phyloP scores from a whole-genome alignment of 306 rosid species.

The Casuarina glauca region DNA sequence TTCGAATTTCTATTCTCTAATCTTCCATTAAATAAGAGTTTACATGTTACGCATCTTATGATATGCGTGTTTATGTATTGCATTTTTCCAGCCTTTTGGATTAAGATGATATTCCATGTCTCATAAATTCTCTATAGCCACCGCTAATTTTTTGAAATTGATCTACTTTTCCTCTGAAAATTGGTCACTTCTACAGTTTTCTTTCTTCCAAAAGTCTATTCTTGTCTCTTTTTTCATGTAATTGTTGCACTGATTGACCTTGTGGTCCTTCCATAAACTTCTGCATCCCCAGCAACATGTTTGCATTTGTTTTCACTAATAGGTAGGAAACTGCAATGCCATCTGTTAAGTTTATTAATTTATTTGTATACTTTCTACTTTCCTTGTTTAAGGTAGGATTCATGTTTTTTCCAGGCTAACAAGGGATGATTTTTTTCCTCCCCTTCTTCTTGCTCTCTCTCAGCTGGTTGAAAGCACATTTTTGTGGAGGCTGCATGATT shows the following conservation, averaged over 20 bases:
- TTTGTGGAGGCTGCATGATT: conserved; percentile 77
- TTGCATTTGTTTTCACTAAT: not conserved
- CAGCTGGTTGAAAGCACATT: conserved; percentile 85
- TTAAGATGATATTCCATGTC: not conserved
- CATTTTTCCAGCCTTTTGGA: not conserved
- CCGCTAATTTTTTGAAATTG: not conserved
- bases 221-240: not conserved
- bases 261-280: not conserved
- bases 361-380: not conserved
- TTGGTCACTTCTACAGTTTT: not conserved
- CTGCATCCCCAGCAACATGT: not conserved
- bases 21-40: not conserved
- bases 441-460: conserved; percentile 13
- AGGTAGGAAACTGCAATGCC: not conserved
- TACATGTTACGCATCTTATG: not conserved
- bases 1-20: not conserved
- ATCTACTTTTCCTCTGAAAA: not conserved
- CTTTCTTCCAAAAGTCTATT: not conserved
- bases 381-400: conserved; percentile 6
- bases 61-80: not conserved
- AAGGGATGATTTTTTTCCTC: conserved; percentile 3
- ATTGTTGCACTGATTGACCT: not conserved
- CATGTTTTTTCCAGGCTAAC: conserved; percentile 17
- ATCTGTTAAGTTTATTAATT: not conserved
- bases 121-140: not conserved